Conservation (phyloP, 805 yeast genomes). For the Metschnikowia baotianmanensis region DNA sequence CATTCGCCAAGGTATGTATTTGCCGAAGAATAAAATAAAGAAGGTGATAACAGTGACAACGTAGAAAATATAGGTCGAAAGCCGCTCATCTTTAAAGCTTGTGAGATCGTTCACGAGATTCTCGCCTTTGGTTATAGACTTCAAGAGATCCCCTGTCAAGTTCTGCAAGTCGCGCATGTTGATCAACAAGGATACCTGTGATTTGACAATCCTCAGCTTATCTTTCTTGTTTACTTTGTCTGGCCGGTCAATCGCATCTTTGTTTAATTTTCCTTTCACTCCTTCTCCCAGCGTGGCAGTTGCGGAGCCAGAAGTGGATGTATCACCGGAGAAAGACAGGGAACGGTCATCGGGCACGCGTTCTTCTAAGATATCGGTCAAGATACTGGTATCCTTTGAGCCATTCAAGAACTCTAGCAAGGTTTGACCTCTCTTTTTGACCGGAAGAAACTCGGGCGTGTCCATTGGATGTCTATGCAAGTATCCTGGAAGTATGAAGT, state of each 20-base stretch:
- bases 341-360: slow-evolving; percentile 8
- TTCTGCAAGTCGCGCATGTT: slow-evolving; percentile 76
- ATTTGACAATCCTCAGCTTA: slow-evolving; percentile 22
- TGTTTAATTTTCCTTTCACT: not conserved
- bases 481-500: slow-evolving; percentile 69
- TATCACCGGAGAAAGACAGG: slow-evolving; percentile 11
- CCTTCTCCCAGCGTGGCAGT: slow-evolving; percentile 3
- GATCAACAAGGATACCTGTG: slow-evolving; percentile 45
- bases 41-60: slow-evolving; percentile 30
- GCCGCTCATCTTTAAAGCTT: slow-evolving; percentile 67
- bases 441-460: slow-evolving; percentile 42
- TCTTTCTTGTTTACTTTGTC: slow-evolving; percentile 16
- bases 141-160: slow-evolving; percentile 53
- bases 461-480: slow-evolving; percentile 62
- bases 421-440: slow-evolving; percentile 53
- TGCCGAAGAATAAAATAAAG: slow-evolving; percentile 43
- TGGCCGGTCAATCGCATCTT: not conserved
- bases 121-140: slow-evolving; percentile 50
- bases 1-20: slow-evolving; percentile 62
- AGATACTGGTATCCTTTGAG: slow-evolving; percentile 30
- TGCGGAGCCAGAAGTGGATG: slow-evolving; percentile 9
- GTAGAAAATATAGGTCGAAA: slow-evolving; percentile 58
- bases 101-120: slow-evolving; percentile 58
- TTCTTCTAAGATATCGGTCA: slow-evolving; percentile 30
- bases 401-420: slow-evolving; percentile 41